phyloP scores from a whole-genome alignment of 208 protist genomes.

The Borovskyia barvae region DNA sequence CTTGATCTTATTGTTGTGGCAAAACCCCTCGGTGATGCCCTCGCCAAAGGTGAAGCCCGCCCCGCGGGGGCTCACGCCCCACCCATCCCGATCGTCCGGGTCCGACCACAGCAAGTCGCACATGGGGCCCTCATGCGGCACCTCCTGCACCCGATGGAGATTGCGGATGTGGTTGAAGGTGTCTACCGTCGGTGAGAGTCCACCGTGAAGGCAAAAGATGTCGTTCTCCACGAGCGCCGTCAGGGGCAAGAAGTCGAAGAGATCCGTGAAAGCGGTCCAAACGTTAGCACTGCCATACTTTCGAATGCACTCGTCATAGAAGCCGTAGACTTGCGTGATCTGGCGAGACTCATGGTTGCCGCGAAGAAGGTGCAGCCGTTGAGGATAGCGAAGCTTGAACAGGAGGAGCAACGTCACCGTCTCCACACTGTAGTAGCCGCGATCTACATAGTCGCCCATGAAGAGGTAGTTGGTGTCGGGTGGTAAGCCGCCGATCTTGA shows the following conservation, averaged over 20 bases:
- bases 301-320: slow-evolving; percentile 98
- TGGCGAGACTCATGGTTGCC: slow-evolving; percentile 98
- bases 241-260: slow-evolving; percentile 98
- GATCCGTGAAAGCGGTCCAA: slow-evolving; percentile 97
- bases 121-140: slow-evolving; percentile 99
- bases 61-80: slow-evolving; percentile 97
- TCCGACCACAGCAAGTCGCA: slow-evolving; percentile 99
- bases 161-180: slow-evolving; percentile 95
- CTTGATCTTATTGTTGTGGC: slow-evolving; percentile 97
- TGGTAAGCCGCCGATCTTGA: slow-evolving; percentile 94
- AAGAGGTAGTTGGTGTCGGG: slow-evolving; percentile 99
- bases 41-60: slow-evolving; percentile 98
- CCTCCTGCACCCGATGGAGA: slow-evolving; percentile 96
- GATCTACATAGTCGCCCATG: slow-evolving; percentile 97
- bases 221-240: slow-evolving; percentile 96
- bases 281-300: slow-evolving; percentile 97
- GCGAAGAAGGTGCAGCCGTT: slow-evolving; percentile 95
- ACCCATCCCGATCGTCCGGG: slow-evolving; percentile 95
- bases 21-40: slow-evolving; percentile 98
- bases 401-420: slow-evolving; percentile 92
- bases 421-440: slow-evolving; percentile 95
- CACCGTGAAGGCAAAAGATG: slow-evolving; percentile 97
- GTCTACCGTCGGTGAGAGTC: slow-evolving; percentile 93
- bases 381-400: slow-evolving; percentile 96
- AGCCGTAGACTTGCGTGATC: slow-evolving; percentile 99